Conservation (phyloP, 2,329 filamentous ascomycete genomes). For the Paecilomyces sp. region DNA sequence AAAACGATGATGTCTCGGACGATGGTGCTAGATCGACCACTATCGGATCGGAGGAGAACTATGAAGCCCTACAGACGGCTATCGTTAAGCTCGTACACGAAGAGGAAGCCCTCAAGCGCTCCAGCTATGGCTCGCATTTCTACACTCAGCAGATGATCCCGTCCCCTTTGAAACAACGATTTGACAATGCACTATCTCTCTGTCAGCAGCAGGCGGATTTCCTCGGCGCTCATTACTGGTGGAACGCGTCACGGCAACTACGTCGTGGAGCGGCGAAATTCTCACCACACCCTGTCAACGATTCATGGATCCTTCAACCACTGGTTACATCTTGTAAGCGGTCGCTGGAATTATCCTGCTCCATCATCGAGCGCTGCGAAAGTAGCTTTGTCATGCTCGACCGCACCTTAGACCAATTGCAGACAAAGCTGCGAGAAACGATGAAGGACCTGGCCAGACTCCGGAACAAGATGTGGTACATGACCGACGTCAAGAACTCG, state of each 20-base stretch:
- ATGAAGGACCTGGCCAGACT: slow-evolving; percentile 66
- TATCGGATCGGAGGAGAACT: slow-evolving; percentile 65
- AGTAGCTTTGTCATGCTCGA: slow-evolving; percentile 67
- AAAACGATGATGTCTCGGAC: slow-evolving; percentile 49
- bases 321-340: slow-evolving; percentile 54
- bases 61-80: slow-evolving; percentile 72
- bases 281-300: slow-evolving; percentile 46
- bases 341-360: slow-evolving; percentile 23
- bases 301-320: slow-evolving; percentile 63
- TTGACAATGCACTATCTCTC: slow-evolving; percentile 65
- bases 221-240: slow-evolving; percentile 76
- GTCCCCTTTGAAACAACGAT: slow-evolving; percentile 26
- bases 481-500: slow-evolving; percentile 86
- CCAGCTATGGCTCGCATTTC: slow-evolving; percentile 10
- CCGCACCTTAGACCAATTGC: slow-evolving; percentile 71
- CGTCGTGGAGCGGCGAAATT: slow-evolving; percentile 53
- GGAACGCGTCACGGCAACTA: slow-evolving; percentile 71
- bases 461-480: slow-evolving; percentile 98
- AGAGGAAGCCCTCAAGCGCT: slow-evolving; percentile 66
- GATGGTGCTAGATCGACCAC: slow-evolving; percentile 27
- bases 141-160: slow-evolving; percentile 3
- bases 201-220: slow-evolving; percentile 76
- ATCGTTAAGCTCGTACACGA: slow-evolving; percentile 76
- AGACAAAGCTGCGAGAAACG: slow-evolving; percentile 66
- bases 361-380: slow-evolving; percentile 29